phyloP scores from a whole-genome alignment of 805 yeast genomes.

The baker's yeast (Saccharomyces cerevisiae) region DNA sequence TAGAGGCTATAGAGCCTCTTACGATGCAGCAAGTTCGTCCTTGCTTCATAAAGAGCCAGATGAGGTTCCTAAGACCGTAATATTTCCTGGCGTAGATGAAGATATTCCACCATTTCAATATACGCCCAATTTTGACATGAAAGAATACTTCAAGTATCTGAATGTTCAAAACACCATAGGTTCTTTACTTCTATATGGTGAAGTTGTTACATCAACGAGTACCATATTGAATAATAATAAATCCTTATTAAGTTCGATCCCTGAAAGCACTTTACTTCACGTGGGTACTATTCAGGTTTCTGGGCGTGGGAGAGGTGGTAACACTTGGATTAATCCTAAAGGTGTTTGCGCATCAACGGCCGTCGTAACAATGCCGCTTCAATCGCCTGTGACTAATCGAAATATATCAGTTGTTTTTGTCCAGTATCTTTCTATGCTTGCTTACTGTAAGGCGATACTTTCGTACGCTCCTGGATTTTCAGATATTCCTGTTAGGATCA shows the following conservation, averaged over 20 bases:
- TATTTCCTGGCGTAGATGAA: slow-evolving; percentile 34
- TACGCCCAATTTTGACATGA: slow-evolving; percentile 70
- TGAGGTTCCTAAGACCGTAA: slow-evolving; percentile 46
- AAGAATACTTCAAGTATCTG: slow-evolving; percentile 39
- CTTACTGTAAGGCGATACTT: slow-evolving; percentile 69
- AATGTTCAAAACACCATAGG: slow-evolving; percentile 44
- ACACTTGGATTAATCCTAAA: slow-evolving; percentile 88
- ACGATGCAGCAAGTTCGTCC: slow-evolving; percentile 6
- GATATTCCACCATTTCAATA: slow-evolving; percentile 40
- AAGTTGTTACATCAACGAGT: slow-evolving; percentile 83
- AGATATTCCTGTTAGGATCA: slow-evolving; percentile 69
- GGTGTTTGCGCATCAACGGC: slow-evolving; percentile 85
- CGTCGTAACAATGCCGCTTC: slow-evolving; percentile 43
- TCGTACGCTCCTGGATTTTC: slow-evolving; percentile 56
- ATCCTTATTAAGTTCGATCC: slow-evolving; percentile 43
- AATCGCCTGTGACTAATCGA: slow-evolving; percentile 37
- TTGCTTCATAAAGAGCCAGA: slow-evolving; percentile 42
- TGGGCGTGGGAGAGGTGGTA: slow-evolving; percentile 93
- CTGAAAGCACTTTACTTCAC: slow-evolving; percentile 23
- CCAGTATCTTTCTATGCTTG: slow-evolving; percentile 79
- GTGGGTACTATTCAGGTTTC: slow-evolving; percentile 78
- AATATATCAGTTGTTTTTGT: slow-evolving; percentile 66
- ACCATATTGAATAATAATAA: slow-evolving; percentile 70
- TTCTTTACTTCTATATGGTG: slow-evolving; percentile 62
- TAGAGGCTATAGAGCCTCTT: slow-evolving; percentile 13